These are phyloP conservation scores for Raddia guianensis DNA, from an alignment of 176 grass and related monocot species.

Conservation along the genomic window DNA sequence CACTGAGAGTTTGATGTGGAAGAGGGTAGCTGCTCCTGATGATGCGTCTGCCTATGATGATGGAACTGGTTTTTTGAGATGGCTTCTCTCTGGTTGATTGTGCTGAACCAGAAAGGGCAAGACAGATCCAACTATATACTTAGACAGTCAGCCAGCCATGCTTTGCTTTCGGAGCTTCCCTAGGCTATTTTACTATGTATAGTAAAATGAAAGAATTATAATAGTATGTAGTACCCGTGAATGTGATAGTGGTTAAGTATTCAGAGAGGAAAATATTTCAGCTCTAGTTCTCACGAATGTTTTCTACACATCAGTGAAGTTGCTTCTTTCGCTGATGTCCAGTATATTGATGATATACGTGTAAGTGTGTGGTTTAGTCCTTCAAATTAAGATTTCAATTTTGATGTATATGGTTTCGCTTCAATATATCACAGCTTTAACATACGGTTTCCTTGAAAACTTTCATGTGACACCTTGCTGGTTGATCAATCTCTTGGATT, in stretches of 20 bases:
- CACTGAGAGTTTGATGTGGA: constrained; percentile 40
- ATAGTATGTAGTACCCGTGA: not conserved
- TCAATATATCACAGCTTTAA: not conserved
- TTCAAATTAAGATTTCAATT: not conserved
- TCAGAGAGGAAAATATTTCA: not conserved
- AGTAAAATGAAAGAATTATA: not conserved
- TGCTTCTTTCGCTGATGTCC: not conserved
- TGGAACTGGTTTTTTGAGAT: constrained; percentile 51
- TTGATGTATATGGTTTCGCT: not conserved
- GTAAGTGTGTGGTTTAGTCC: not conserved
- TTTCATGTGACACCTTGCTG: not conserved
- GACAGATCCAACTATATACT: not conserved
- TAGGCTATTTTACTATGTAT: constrained; percentile 1
- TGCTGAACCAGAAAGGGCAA: not conserved
- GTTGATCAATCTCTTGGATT: not conserved
- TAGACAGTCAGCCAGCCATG: not conserved
- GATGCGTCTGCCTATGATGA: constrained; percentile 46
- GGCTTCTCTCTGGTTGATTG: constrained; percentile 42
- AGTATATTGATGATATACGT: not conserved
- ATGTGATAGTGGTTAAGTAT: not conserved
- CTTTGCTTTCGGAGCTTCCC: no score
- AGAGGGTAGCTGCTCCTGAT: constrained; percentile 47
- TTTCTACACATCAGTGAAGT: not conserved
- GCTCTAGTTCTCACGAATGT: not conserved
- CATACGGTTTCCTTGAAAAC: not conserved